Base-by-base conservation (phyloP, 176 grass and related monocot species). In the Musa troglodytarum region DNA sequence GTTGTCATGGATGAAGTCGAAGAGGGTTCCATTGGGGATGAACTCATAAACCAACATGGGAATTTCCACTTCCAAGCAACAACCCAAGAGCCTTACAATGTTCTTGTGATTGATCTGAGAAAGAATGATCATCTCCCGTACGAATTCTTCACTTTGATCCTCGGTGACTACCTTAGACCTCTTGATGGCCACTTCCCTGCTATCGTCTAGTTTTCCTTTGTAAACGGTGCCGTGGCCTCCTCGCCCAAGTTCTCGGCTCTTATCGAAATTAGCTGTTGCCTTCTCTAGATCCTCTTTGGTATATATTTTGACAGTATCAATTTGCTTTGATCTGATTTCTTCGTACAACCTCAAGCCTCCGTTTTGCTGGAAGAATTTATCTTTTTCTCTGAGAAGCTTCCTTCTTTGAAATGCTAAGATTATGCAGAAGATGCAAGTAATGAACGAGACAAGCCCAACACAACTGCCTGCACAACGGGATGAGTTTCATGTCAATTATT, bases 51-150 rank as follows among this genome's bases (percentile, higher is more conserved):
- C 82, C 0, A 91, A 29, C 82, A 91, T 87, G 1, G 85, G 82
- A 14, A 91, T 75, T 76, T 87, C 76, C 1, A 91, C 85, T 20
- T 91, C 88, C 8, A 91, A 83, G 80, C 88, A 91, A 53, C 89
- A 91, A 21, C 89, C 89, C 2, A 91, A 81, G 12, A 91, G 80
- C 72, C 85, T 91, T 29, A 87, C 82, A 0, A 85, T 82, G 53
- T 87, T 91, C 69, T 64, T 91, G 49, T 91, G 89, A 62, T 91
- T 91, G 69, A 91, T 82, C 54, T 91, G 89, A 13, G 85, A 81
- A 57, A 91, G 77, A 63, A 91, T 87, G 20, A 85, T 29, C 78
- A 91, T 83, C 34, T 91, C 89, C 25, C 71, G 87, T 0, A 75
- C 85, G n/a, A 91, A 91, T 55, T 91, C 85, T 23, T 78, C 67